Evolutionary conservation across 805 yeast species (phyloP).

Genomic region (Lipomyces orientalis): DNA sequence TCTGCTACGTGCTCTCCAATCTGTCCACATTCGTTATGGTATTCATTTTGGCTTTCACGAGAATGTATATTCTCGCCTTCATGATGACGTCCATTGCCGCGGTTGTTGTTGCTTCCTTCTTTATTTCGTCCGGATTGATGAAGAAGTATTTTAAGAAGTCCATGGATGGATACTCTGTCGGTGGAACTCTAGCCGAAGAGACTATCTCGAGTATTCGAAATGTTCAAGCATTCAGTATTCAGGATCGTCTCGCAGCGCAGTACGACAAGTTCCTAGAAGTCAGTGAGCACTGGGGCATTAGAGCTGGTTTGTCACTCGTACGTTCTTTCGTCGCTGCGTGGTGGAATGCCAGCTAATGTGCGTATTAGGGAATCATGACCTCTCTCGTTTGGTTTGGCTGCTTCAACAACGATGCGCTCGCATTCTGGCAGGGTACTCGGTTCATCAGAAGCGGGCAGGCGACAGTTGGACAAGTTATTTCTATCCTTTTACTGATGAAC

Average conservation of each 20-base stretch:
- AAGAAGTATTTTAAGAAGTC: constrained; percentile 28
- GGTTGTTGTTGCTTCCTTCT: constrained; percentile 42
- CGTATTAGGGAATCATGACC: constrained; percentile 22
- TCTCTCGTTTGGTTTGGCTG: constrained; percentile 38
- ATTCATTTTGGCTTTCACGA: constrained; percentile 46
- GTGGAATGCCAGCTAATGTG: neutral
- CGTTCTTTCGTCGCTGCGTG: neutral
- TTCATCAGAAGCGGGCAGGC: constrained; percentile 32
- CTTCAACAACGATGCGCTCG: constrained; percentile 41
- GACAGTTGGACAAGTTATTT: constrained; percentile 32
- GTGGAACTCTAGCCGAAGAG: constrained; percentile 51
- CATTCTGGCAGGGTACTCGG: constrained; percentile 43
- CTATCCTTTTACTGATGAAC: constrained; percentile 45
- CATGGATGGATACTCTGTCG: constrained; percentile 30
- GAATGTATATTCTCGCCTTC: constrained; percentile 47
- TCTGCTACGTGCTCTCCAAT: constrained; percentile 47
- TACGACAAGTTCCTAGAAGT: constrained; percentile 44
- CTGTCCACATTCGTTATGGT: constrained; percentile 48
- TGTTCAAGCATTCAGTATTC: constrained; percentile 52
- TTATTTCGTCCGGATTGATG: constrained; percentile 42
- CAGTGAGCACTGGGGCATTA: constrained; percentile 38
- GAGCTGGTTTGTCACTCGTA: constrained; percentile 39
- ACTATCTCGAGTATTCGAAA: constrained; percentile 49
- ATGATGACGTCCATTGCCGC: constrained; percentile 46
- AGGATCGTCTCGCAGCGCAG: constrained; percentile 45